Evolutionary conservation across 345 rosid species (phyloP).

Genomic region (Eucalyptus virginea): DNA sequence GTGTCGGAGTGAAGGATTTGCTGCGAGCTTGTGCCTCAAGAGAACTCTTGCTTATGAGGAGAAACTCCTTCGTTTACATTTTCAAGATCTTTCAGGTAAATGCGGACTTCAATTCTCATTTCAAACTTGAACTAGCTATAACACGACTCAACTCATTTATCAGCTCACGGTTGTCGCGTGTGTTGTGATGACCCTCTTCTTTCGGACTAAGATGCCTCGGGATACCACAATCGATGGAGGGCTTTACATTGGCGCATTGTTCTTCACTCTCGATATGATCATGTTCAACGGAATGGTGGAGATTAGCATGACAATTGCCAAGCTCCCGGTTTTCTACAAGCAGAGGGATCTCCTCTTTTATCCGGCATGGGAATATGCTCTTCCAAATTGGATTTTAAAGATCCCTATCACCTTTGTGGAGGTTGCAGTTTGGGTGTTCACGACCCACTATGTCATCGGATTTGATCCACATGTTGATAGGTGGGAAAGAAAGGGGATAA

Average conservation of each 20-base stretch:
- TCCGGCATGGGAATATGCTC: conserved; percentile 31
- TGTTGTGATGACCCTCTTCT: conserved; percentile 20
- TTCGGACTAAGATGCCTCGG: conserved; percentile 19
- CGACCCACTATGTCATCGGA: conserved; percentile 29
- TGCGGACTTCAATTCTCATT: background rate
- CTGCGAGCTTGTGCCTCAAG: conserved; percentile 39
- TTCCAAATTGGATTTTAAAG: conserved; percentile 34
- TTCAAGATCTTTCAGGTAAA: conserved; percentile 43
- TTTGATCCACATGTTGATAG: conserved; percentile 27
- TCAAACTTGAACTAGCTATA: background rate
- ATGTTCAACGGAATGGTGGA: conserved; percentile 24
- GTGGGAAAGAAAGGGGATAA: background rate
- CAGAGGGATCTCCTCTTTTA: conserved; percentile 34
- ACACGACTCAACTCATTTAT: background rate
- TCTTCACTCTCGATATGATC: background rate
- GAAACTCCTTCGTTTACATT: conserved; percentile 39
- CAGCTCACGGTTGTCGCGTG: conserved; percentile 7
- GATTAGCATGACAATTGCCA: conserved; percentile 16
- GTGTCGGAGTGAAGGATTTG: conserved; percentile 35
- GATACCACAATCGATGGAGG: conserved; percentile 7
- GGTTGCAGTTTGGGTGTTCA: conserved; percentile 20
- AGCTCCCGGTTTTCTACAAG: conserved; percentile 41
- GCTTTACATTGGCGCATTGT: conserved; percentile 20
- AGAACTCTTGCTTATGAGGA: conserved; percentile 48
- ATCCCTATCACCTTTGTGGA: conserved; percentile 23